These are phyloP conservation scores for Balansia obtecta DNA, from an alignment of 2,329 filamentous ascomycete species.

Conservation along the genomic window DNA sequence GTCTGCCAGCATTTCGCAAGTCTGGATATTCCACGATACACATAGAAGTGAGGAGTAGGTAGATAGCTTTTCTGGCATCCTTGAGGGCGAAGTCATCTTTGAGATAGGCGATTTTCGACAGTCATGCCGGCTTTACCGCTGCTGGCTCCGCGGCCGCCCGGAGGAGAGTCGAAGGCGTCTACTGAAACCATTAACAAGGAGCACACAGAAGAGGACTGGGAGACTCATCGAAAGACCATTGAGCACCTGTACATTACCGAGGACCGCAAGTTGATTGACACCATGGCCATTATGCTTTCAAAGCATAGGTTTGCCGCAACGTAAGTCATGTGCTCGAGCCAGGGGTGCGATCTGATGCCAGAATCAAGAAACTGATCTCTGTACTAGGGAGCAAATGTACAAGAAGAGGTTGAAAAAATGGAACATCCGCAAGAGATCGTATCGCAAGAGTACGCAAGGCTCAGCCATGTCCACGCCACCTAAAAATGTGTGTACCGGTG, in stretches of 20 bases:
- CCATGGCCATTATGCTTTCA: constrained; percentile 22
- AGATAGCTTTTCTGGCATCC: not conserved
- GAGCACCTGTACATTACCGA: constrained; percentile 22
- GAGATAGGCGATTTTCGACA: not conserved
- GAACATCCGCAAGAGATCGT: constrained; percentile 24
- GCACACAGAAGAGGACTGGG: constrained; percentile 24
- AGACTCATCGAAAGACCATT: constrained; percentile 19
- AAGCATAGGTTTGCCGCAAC: constrained; percentile 24
- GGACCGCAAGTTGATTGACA: constrained; percentile 23
- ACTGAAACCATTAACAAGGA: constrained; percentile 20
- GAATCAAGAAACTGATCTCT: not conserved
- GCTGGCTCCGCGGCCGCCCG: constrained; percentile 22
- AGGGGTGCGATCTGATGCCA: not conserved
- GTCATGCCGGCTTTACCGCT: constrained; percentile 16
- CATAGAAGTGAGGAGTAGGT: not conserved
- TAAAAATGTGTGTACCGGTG: not conserved
- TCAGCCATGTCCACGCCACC: constrained; percentile 4
- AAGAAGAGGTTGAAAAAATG: constrained; percentile 27
- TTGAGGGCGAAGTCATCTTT: not conserved
- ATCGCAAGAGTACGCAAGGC: constrained; percentile 14
- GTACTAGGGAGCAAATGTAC: constrained; percentile 25
- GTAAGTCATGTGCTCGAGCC: constrained; percentile 15
- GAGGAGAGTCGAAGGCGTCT: constrained; percentile 11
- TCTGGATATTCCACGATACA: not conserved
- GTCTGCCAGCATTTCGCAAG: not conserved